These are phyloP conservation scores for Pestalotiopsis sp. DNA, from an alignment of 2,329 filamentous ascomycete species.

Conservation along the genomic window DNA sequence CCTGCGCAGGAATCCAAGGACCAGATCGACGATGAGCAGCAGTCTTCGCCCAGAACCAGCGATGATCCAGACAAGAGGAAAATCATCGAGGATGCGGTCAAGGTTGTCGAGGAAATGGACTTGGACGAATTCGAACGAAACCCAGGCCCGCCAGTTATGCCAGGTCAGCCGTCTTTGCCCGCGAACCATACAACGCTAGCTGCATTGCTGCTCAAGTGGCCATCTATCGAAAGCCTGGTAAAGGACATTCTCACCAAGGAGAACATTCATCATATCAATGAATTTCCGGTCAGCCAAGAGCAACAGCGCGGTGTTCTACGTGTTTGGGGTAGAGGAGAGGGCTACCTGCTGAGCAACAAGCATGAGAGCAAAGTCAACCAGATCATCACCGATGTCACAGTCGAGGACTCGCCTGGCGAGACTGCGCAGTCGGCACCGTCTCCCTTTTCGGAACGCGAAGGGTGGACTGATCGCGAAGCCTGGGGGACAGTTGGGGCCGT, in stretches of 20 bases:
- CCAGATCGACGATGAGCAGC: constrained; percentile 18
- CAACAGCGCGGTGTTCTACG: constrained; percentile 73
- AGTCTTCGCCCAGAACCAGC: constrained; percentile 31
- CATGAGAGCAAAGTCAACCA: constrained; percentile 23
- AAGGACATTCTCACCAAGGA: constrained; percentile 47
- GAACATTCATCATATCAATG: constrained; percentile 58
- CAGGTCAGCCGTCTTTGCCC: constrained; percentile 71
- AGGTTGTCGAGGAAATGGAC: constrained; percentile 35
- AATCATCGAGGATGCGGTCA: constrained; percentile 28
- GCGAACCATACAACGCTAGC: constrained; percentile 90
- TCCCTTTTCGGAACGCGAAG: neutral
- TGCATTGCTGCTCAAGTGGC: constrained; percentile 76
- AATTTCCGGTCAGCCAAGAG: constrained; percentile 78
- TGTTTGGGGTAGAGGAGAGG: constrained; percentile 79
- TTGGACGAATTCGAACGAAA: constrained; percentile 53
- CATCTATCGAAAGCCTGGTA: constrained; percentile 67
- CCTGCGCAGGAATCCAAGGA: constrained; percentile 18
- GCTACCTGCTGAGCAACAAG: constrained; percentile 29
- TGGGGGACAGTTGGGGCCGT: constrained; percentile 62
- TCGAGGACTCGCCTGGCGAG: constrained; percentile 48
- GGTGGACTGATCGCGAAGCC: constrained; percentile 31
- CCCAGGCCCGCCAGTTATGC: constrained; percentile 52
- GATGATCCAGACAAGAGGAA: constrained; percentile 13
- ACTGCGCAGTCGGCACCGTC: constrained; percentile 35
- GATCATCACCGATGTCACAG: constrained; percentile 36